Base-by-base conservation (phyloP, 805 yeast genomes). In the Yamadazyma nakazawae region DNA sequence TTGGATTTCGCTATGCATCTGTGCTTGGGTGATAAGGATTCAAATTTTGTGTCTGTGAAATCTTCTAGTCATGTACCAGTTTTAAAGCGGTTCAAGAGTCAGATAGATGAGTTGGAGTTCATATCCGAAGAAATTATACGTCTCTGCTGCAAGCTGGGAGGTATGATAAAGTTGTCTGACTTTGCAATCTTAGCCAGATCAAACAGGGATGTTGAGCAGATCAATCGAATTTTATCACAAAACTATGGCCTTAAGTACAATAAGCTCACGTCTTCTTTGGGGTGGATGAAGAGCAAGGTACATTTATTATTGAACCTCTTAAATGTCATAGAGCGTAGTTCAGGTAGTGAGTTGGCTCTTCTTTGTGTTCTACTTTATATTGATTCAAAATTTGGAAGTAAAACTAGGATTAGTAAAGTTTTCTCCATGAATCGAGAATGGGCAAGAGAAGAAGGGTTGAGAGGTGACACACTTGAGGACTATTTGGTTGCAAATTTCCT, bases 181-280 rank as follows among this genome's bases (percentile, higher is more conserved):
- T 70, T 84, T 55, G 76, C 80, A 0, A 61, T 84, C 2, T 56
- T 84, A 26, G 67, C 81, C 0, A 65, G 78, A 43, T 71, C 84
- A 0, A 84, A 84, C 55, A 61, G 61, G 13, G 80, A 79, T 41
- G 57, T 82, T 7, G 68, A 71, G 11, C 52, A 61, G 0, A 58
- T 80, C 0, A 64, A 63, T 25, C 63, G 62, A 16, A 59, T 66
- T 26, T 62, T 83, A 3, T 21, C 24, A 21, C 62, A 64, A 12
- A 52, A 55, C 14, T 67, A 69, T 49, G 79, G 75, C 2, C 60
- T 79, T n/a, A 68, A 68, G 3, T 62, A 64, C 37, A 63, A 68
- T 34, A 77, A 72, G 51, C 61, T 80, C 19, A 67, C 75, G 1
- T 62, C 76, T 13, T 66, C 74, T 3, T 79, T 82, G 5, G 61